These are phyloP conservation scores for Halenospora varia DNA, from an alignment of 495 filamentous ascomycete species.

Conservation along the genomic window DNA sequence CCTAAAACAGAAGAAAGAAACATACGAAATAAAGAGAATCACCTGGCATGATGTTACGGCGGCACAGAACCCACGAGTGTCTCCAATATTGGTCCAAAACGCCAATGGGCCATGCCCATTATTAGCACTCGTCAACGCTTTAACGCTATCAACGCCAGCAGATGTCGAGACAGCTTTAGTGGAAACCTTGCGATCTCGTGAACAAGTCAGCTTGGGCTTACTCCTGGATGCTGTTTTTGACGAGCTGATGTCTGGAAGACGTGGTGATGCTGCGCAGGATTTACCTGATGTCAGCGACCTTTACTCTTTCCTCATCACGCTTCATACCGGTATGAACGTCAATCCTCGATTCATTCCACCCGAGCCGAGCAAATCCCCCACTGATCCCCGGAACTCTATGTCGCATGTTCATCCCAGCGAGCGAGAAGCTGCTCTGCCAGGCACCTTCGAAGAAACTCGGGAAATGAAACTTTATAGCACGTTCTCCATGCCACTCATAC, in stretches of 20 bases:
- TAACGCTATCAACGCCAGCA: constrained; percentile 72
- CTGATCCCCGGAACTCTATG: constrained; percentile 38
- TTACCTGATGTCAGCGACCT: constrained; percentile 86
- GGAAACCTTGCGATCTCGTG: constrained; percentile 68
- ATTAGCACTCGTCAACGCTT: constrained; percentile 88
- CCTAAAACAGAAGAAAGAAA: constrained; percentile 43
- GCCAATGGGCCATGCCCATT: constrained; percentile 92
- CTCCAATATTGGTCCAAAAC: constrained; percentile 87
- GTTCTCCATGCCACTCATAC: constrained; percentile 84
- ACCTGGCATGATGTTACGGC: constrained; percentile 53
- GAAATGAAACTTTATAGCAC: constrained; percentile 86
- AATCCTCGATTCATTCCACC: constrained; percentile 77
- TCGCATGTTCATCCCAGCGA: constrained; percentile 39
- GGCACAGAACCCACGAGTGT: constrained; percentile 40
- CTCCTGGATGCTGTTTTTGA: constrained; percentile 87
- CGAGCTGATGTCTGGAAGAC: constrained; percentile 72
- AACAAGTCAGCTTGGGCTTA: constrained; percentile 82
- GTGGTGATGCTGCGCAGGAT: constrained; percentile 38
- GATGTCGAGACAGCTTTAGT: constrained; percentile 64
- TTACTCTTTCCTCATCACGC: constrained; percentile 77
- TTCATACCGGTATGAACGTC: constrained; percentile 98
- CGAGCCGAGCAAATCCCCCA: constrained; percentile 32
- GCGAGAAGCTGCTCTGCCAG: constrained; percentile 48
- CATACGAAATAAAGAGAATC: constrained; percentile 67
- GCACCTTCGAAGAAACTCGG: constrained; percentile 74